A percentile compares a stretch with the other conserved stretches of the same genome.
These are phyloP conservation scores for Botrytis elliptica DNA, from an alignment of 2,329 filamentous ascomycete species.

Conservation along the genomic window DNA sequence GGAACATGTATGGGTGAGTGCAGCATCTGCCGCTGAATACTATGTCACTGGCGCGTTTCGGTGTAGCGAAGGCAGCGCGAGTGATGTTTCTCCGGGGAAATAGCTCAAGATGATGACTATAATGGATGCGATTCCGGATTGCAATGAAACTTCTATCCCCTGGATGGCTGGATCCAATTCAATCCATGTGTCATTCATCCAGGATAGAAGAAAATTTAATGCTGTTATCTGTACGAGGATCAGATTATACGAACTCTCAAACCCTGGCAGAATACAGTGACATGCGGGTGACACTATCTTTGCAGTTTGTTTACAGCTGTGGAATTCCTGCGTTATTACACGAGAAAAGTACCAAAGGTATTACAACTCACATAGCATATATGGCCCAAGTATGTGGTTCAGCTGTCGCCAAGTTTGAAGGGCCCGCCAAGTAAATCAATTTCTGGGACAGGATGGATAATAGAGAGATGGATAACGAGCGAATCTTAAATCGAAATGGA, in stretches of 20 bases:
- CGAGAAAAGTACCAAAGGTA: background rate
- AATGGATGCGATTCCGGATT: background rate
- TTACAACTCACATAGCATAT: background rate
- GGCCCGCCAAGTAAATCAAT: background rate
- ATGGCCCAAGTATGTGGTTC: background rate
- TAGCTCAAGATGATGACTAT: background rate
- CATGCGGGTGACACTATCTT: background rate
- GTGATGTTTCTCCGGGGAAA: background rate
- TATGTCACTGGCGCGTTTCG: background rate
- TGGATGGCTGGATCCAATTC: background rate
- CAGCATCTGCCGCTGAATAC: background rate
- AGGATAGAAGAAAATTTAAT: background rate
- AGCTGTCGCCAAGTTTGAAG: background rate
- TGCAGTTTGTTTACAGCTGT: background rate
- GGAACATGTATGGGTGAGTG: background rate
- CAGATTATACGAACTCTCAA: background rate
- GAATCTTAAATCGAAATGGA: background rate
- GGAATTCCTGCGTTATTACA: background rate
- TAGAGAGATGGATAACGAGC: background rate
- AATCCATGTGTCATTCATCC: background rate
- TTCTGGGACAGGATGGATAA: background rate
- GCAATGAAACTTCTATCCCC: background rate
- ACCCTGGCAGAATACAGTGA: background rate
- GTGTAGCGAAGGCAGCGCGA: background rate
- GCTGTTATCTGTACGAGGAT: background rate